Evolutionary conservation across 2,329 filamentous ascomycete species (phyloP), one percentile per base, ranked within the genome.

Genomic region (Fusarium solani-melongenae): DNA sequence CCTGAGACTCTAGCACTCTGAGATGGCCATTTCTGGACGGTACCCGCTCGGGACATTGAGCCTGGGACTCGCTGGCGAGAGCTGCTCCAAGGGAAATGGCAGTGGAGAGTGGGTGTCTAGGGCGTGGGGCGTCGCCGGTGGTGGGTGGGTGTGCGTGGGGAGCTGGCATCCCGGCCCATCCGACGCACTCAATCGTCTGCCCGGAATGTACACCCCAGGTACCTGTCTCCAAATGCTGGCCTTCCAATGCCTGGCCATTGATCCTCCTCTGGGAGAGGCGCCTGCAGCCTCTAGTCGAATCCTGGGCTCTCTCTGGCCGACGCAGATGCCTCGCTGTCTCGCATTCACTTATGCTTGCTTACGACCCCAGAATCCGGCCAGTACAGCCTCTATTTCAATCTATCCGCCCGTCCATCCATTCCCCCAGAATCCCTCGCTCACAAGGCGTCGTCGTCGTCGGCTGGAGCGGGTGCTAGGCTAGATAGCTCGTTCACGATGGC

Each of bases 41-140:
- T 64, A 74, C 71, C 61, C 64, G 69, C 69, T 70, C 61, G 65
- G 68, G 70, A 77, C 73, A 69, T 63, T 63, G 33, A 44, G 64
- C 74, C 69, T 69, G 73, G 64, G 71, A 75, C 67, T 70, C 56
- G 69, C 72, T 70, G 72, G 39, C 24, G 57, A 70, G 59, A 66
- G 76, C 64, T 77, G 67, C 56, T 63, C 56, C 76, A 76, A 71
- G 75, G 76, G 74, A 78, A 77, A 77, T 76, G 73, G 76, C 74
- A 76, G 74, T 78, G 76, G 76, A 73, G 67, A 72, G 72, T 69
- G 72, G 67, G 69, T 76, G 74, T 68, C 70, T 57, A 64, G 71
- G 75, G 73, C 71, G 75, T 77, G 76, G 76, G 74, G 66, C 76
- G 51, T 62, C 67, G 66, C 60, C 41, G 39, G 63, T 59, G 53